Conservation (phyloP, 805 yeast species). For the Candida yuanshanica region DNA sequence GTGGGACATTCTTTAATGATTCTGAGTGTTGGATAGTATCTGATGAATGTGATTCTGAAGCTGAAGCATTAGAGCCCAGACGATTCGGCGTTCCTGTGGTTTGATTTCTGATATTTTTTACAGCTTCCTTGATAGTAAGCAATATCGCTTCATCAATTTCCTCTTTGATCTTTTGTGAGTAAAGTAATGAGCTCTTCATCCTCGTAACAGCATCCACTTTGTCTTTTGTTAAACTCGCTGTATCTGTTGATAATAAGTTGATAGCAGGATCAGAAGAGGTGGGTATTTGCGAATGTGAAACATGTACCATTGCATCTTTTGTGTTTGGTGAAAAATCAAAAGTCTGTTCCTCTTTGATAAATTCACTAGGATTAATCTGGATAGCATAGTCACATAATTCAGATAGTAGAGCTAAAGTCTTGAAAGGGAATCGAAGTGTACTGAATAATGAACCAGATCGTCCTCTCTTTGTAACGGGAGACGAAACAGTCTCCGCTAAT, state of each 20-base stretch:
- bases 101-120: slow-evolving; percentile 39
- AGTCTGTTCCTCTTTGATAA: slow-evolving; percentile 24
- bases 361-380: slow-evolving; percentile 66
- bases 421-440: slow-evolving; percentile 51
- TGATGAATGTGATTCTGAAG: slow-evolving; percentile 6
- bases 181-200: slow-evolving; percentile 66
- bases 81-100: slow-evolving; percentile 12
- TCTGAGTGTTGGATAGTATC: slow-evolving; percentile 5
- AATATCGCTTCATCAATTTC: slow-evolving; percentile 73
- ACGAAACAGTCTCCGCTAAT: slow-evolving; percentile 12
- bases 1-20: background rate
- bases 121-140: slow-evolving; percentile 55
- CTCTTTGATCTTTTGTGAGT: slow-evolving; percentile 66
- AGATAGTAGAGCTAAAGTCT: slow-evolving; percentile 47
- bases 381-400: slow-evolving; percentile 75
- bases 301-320: slow-evolving; percentile 44
- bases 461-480: slow-evolving; percentile 26
- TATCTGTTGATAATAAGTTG: slow-evolving; percentile 56
- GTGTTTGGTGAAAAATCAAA: slow-evolving; percentile 56
- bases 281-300: slow-evolving; percentile 35
- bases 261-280: slow-evolving; percentile 63
- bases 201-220: slow-evolving; percentile 69
- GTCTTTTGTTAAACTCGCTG: slow-evolving; percentile 50
- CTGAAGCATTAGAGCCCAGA: slow-evolving; percentile 6
- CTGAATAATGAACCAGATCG: slow-evolving; percentile 35